phyloP scores from a whole-genome alignment of 176 grass and related monocot species.

The Eleusine coracana region DNA sequence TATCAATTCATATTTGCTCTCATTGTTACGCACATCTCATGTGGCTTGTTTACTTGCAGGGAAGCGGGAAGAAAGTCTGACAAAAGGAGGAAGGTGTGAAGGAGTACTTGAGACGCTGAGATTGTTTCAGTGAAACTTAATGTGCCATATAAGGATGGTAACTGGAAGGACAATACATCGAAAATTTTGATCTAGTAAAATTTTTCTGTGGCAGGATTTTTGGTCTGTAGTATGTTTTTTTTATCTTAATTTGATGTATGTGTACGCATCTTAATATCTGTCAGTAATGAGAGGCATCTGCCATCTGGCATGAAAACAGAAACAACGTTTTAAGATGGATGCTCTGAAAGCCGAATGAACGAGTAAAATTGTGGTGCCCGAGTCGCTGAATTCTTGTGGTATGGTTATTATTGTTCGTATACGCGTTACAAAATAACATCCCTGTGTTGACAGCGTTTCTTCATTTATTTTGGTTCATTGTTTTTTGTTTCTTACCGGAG shows the following conservation, averaged over 20 bases:
- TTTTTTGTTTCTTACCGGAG: not conserved
- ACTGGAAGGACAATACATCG: not conserved
- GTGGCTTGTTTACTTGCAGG: constrained; percentile 42
- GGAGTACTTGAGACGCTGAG: not conserved
- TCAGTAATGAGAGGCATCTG: not conserved
- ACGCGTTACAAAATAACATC: not conserved
- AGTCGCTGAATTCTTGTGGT: not conserved
- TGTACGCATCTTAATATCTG: not conserved
- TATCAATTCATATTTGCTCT: not conserved
- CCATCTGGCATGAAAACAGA: not conserved
- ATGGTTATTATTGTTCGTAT: not conserved
- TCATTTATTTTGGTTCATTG: not conserved
- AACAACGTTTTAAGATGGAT: not conserved
- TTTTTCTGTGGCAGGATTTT: constrained; percentile 33
- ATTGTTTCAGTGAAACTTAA: constrained; percentile 26
- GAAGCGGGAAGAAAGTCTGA: constrained; percentile 47
- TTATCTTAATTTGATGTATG: not conserved
- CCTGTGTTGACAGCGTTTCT: constrained; percentile 12
- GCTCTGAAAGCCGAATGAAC: not conserved
- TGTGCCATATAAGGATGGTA: constrained; percentile 14
- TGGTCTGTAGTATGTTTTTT: constrained; percentile 22
- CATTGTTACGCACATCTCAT: not conserved
- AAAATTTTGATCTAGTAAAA: constrained; percentile 15
- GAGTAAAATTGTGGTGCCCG: not conserved
- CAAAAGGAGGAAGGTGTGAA: constrained; percentile 66